Evolutionary conservation across 257 asterid species (phyloP), one percentile per base, ranked within the genome.

Genomic region (Buddleja alternifolia): DNA sequence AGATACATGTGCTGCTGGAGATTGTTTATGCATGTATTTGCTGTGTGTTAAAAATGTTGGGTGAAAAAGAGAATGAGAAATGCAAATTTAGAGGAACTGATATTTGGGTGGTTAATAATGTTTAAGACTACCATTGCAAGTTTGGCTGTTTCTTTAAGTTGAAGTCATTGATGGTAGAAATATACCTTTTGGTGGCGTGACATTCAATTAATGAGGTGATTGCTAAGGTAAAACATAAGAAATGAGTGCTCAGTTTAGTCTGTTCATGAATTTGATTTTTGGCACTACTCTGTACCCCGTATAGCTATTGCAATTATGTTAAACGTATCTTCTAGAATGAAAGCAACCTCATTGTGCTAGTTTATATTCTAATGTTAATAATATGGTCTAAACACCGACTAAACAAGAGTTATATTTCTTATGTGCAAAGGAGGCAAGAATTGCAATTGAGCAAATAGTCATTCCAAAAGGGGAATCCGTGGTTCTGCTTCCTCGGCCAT

Each of bases 381-480:
- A 25, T 42, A 69, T 32, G 41, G 42, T 39, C n/a, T 50, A n/a
- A 51, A 15, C 29, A 48, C 47, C 53, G 60, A 42, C 73, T 37
- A 51, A 36, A 20, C 20, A 42, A 60, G 46, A n/a, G 23, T 60
- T 25, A 37, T 71, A 32, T 60, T 55, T 68, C 16, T 69, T 45
- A 20, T 77, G 66, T 71, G 34, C 11, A 55, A 77, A 93, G 99
- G 99, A 93, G 79, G 96, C 96, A 51, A 81, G 97, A 77, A 74
- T 93, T 50, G 95, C 96, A 44, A 77, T 93, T 23, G 97, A 93
- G 83, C 87, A 80, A 71, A 83, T 73, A 45, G 97, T 93, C 65
- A 90, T 93, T 74, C 99, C 97, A 5, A 82, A 75, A 74, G 96
- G 96, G 63, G 89, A 90, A 82, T 68, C 88, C 8, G 86, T 84